Evolutionary conservation across 2,329 filamentous ascomycete species (phyloP).

Genomic region (Alternaria sp.): DNA sequence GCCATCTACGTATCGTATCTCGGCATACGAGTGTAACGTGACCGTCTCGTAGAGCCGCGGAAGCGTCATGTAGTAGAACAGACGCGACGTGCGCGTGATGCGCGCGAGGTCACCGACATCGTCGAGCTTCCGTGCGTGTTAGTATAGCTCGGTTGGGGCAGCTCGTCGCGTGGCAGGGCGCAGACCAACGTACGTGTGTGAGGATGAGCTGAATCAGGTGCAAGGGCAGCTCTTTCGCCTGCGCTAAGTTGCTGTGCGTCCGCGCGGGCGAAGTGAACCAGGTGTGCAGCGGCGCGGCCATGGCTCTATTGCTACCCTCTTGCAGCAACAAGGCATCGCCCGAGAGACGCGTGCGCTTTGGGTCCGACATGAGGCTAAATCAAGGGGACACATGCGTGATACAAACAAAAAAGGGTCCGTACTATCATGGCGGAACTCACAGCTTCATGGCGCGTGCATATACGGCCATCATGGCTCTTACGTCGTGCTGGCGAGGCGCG

Average conservation of each 20-base stretch:
- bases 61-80: conserved; percentile 69
- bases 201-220: conserved; percentile 66
- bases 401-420: neutral
- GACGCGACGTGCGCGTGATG: conserved; percentile 65
- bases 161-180: neutral
- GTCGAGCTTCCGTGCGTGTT: conserved; percentile 56
- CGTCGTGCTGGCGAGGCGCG: neutral
- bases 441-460: neutral
- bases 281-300: conserved; percentile 39
- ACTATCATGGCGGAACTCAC: conserved; percentile 3
- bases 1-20: conserved; percentile 64
- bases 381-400: conserved; percentile 8
- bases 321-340: conserved; percentile 12
- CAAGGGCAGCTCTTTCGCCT: conserved; percentile 58
- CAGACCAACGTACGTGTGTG: conserved; percentile 55
- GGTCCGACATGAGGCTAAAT: conserved; percentile 28
- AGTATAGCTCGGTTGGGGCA: conserved; percentile 20
- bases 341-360: conserved; percentile 17
- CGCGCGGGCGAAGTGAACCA: conserved; percentile 45
- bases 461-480: neutral
- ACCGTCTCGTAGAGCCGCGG: conserved; percentile 66
- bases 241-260: conserved; percentile 33
- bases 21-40: conserved; percentile 63
- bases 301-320: conserved; percentile 17
- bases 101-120: conserved; percentile 65